Percentiles rank a stretch among this genome's conserved stretches.
Evolutionary conservation across 2,329 filamentous ascomycete species (phyloP).

Genomic region (Aspergillus sp.): DNA sequence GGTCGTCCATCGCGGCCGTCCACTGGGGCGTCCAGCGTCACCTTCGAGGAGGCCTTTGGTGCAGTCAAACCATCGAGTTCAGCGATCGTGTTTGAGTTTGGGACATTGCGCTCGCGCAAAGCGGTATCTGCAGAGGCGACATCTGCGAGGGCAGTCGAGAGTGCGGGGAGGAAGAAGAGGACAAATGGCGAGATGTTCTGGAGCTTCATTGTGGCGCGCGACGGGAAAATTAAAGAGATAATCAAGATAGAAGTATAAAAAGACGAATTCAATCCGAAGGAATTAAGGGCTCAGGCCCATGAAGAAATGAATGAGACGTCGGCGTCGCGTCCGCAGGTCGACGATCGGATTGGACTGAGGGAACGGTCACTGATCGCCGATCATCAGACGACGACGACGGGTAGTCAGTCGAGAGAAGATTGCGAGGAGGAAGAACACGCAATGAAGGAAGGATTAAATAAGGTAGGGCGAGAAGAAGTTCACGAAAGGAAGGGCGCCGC

Average conservation of each 20-base stretch:
- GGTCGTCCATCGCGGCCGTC: constrained; percentile 94
- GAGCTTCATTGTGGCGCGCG: constrained; percentile 32
- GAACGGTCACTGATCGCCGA: neutral
- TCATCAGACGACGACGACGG: constrained; percentile 15
- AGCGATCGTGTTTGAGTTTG: constrained; percentile 14
- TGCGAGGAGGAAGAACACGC: neutral
- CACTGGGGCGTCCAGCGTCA: constrained; percentile 79
- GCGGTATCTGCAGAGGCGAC: constrained; percentile 11
- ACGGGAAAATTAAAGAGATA: neutral
- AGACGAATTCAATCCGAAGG: neutral
- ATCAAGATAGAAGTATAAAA: neutral
- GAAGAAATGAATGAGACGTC: constrained; percentile 2
- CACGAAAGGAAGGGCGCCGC: constrained; percentile 9
- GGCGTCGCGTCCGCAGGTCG: neutral
- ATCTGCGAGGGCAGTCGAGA: constrained; percentile 27
- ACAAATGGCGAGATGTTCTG: constrained; percentile 27
- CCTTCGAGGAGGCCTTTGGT: constrained; percentile 39
- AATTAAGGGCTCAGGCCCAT: constrained; percentile 1
- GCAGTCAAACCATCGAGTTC: constrained; percentile 18
- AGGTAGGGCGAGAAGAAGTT: neutral
- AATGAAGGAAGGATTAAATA: neutral
- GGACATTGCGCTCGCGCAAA: constrained; percentile 8
- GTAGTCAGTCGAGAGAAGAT: neutral
- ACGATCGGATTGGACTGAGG: neutral
- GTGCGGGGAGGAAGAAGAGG: constrained; percentile 35